phyloP scores from a whole-genome alignment of 345 rosid genomes.

The Lumnitzera littorea region DNA sequence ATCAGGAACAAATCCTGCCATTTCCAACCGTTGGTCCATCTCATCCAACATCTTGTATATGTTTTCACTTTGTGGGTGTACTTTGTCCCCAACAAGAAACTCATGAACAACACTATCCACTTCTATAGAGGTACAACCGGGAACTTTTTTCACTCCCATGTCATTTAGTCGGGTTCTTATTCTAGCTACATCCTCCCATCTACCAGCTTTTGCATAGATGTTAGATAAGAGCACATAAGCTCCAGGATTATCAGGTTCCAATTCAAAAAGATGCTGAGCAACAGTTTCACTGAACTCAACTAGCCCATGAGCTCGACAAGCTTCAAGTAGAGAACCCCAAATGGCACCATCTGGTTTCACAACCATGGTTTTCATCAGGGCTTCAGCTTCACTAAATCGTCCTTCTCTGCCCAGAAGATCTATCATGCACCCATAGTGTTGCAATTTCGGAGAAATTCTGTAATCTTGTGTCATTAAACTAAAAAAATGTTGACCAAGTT shows the following conservation, averaged over 20 bases:
- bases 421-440: conserved; percentile 69
- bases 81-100: conserved; percentile 64
- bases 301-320: conserved; percentile 47
- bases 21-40: conserved; percentile 40
- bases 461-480: conserved; percentile 44
- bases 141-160: conserved; percentile 62
- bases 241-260: conserved; percentile 54
- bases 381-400: conserved; percentile 53
- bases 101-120: conserved; percentile 63
- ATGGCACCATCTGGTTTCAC: conserved; percentile 63
- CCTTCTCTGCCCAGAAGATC: conserved; percentile 71
- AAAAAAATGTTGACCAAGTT: conserved; percentile 47
- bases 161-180: conserved; percentile 44
- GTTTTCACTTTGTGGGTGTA: conserved; percentile 46
- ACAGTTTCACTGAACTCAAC: conserved; percentile 47
- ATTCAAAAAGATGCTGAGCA: conserved; percentile 41
- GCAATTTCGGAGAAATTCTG: conserved; percentile 47
- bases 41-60: conserved; percentile 66
- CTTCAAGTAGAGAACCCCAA: conserved; percentile 73
- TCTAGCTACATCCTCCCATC: conserved; percentile 66
- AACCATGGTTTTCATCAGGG: conserved; percentile 39
- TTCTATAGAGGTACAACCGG: conserved; percentile 72
- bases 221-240: conserved; percentile 66
- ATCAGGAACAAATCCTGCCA: conserved; percentile 56
- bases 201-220: conserved; percentile 66